phyloP scores from a whole-genome alignment of 805 yeast genomes.

The Wickerhamiella occidentalis region DNA sequence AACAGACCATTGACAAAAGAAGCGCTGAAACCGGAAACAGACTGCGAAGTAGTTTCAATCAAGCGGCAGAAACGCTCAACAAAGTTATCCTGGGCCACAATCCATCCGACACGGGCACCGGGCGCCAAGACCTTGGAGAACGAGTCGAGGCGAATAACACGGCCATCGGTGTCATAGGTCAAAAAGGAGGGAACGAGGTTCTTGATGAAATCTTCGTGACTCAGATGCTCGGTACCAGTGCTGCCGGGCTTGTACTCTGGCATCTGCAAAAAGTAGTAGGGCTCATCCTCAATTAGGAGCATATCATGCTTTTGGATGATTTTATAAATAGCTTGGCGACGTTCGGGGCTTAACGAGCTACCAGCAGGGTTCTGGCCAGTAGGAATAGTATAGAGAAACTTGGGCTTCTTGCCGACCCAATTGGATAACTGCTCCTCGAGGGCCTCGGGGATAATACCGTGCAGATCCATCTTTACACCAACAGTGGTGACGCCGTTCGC shows the following conservation, averaged over 20 bases:
- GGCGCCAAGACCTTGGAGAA: conserved; percentile 89
- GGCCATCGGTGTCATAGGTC: conserved; percentile 69
- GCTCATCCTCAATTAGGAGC: conserved; percentile 87
- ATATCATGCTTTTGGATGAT: conserved; percentile 78
- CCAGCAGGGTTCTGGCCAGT: conserved; percentile 99
- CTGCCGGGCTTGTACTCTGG: conserved; percentile 43
- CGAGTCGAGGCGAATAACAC: conserved; percentile 81
- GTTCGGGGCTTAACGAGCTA: conserved; percentile 59
- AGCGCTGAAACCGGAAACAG: conserved; percentile 71
- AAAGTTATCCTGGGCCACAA: conserved; percentile 55
- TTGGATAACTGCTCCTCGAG: conserved; percentile 47
- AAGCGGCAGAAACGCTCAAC: conserved; percentile 56
- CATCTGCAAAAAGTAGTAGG: conserved; percentile 94
- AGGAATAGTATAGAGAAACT: conserved; percentile 76
- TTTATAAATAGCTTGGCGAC: conserved; percentile 65
- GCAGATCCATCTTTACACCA: conserved; percentile 67
- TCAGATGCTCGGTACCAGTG: conserved; percentile 11
- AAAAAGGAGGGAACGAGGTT: conserved; percentile 66
- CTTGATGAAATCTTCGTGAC: conserved; percentile 54
- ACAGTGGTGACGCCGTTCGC: conserved; percentile 57
- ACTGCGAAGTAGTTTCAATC: conserved; percentile 72
- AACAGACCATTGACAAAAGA: conserved; percentile 57
- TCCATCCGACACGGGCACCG: conserved; percentile 82
- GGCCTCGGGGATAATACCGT: conserved; percentile 65
- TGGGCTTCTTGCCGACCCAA: conserved; percentile 70